Conservation (phyloP, 2,329 filamentous ascomycete genomes). For the Pyricularia pennisetigena region DNA sequence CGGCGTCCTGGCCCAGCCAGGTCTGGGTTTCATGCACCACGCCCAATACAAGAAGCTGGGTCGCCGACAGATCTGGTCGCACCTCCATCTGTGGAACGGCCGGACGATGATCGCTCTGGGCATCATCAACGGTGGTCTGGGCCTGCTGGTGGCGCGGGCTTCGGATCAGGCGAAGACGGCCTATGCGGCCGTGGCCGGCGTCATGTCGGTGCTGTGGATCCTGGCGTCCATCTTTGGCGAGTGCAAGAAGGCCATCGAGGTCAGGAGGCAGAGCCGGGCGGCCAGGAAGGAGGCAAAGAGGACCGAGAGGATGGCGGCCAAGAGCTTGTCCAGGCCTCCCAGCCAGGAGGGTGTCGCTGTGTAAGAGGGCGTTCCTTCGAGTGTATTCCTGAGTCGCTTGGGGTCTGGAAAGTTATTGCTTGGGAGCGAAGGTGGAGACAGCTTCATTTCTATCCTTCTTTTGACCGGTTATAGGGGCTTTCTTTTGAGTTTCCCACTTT, state of each 20-base stretch:
- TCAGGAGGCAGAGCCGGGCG: constrained; percentile 8
- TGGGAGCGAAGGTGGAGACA: background rate
- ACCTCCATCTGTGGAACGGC: constrained; percentile 33
- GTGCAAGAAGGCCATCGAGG: constrained; percentile 13
- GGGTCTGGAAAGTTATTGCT: background rate
- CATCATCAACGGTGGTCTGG: constrained; percentile 34
- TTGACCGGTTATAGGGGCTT: background rate
- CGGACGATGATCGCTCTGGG: constrained; percentile 27
- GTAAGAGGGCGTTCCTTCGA: background rate
- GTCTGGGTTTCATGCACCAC: constrained; percentile 33
- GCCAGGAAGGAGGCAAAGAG: constrained; percentile 2
- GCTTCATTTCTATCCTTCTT: background rate
- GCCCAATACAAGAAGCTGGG: constrained; percentile 23
- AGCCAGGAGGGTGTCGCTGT: background rate
- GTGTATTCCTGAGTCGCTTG: background rate
- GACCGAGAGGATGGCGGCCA: background rate
- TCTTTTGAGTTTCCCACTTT: background rate
- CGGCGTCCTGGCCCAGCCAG: constrained; percentile 28
- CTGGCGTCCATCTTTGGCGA: constrained; percentile 21
- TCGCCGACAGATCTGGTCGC: constrained; percentile 28
- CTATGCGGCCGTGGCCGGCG: constrained; percentile 26
- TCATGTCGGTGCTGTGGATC: constrained; percentile 28
- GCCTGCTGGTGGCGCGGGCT: constrained; percentile 26
- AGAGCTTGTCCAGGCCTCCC: background rate
- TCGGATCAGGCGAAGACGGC: constrained; percentile 17